phyloP scores from a whole-genome alignment of 306 rosid genomes.

The Calophaca sinica region DNA sequence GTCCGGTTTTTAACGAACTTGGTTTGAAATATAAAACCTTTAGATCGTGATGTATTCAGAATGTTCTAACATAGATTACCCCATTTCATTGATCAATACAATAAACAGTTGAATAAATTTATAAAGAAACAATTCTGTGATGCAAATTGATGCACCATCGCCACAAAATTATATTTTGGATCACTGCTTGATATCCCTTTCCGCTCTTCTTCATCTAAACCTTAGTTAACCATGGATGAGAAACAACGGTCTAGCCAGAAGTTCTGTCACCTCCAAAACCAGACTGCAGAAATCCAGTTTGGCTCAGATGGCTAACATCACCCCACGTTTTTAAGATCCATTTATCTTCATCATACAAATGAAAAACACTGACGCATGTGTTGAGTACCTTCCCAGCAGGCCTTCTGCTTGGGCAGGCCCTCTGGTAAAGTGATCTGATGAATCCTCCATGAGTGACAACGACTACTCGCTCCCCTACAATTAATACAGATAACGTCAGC shows the following conservation, averaged over 20 bases:
- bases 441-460: constrained; percentile 84
- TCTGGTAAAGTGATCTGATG: constrained; percentile 62
- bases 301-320: constrained; percentile 78
- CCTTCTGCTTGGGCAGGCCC: constrained; percentile 60
- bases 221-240: constrained; percentile 16
- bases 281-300: constrained; percentile 66
- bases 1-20: too few species aligned
- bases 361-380: constrained; percentile 73
- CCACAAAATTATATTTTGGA: neutral
- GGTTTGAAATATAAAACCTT: too few species aligned
- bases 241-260: constrained; percentile 72
- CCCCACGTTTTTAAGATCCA: constrained; percentile 76
- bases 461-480: constrained; percentile 73
- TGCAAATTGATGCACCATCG: neutral
- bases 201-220: constrained; percentile 16
- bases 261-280: constrained; percentile 86
- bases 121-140: neutral
- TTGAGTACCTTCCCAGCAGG: constrained; percentile 66
- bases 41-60: too few species aligned
- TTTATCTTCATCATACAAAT: constrained; percentile 63
- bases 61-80: too few species aligned
- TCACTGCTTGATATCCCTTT: neutral
- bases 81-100: constrained; percentile 25
- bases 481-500: constrained; percentile 34
- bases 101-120: neutral